phyloP scores from a whole-genome alignment of 2,329 filamentous ascomycete genomes.

The Blastomyces emzantsi region DNA sequence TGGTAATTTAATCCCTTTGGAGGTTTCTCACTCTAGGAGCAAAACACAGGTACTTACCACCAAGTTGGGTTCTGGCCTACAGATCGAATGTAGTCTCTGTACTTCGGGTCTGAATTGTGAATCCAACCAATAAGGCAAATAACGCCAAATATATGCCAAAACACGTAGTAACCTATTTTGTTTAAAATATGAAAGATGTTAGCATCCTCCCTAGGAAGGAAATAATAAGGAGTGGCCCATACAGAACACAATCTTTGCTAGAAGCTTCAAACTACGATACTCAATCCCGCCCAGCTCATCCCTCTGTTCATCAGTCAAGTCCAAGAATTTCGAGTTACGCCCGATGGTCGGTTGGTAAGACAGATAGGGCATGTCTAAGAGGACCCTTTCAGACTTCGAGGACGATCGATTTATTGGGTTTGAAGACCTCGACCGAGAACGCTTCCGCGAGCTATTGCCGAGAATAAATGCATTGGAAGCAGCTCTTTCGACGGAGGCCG shows the following conservation, averaged over 20 bases:
- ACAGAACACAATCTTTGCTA: slow-evolving; percentile 39
- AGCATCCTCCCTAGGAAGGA: background rate
- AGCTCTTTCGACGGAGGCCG: slow-evolving; percentile 32
- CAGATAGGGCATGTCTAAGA: slow-evolving; percentile 31
- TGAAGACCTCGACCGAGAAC: slow-evolving; percentile 11
- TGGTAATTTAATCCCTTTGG: background rate
- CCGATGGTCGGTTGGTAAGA: slow-evolving; percentile 39
- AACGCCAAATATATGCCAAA: slow-evolving; percentile 40
- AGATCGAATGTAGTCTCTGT: slow-evolving; percentile 31
- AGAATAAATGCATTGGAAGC: slow-evolving; percentile 36
- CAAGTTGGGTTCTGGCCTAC: slow-evolving; percentile 37
- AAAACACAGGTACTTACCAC: slow-evolving; percentile 34
- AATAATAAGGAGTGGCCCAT: slow-evolving; percentile 23
- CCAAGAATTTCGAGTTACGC: slow-evolving; percentile 41
- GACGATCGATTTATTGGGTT: slow-evolving; percentile 9
- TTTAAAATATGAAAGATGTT: background rate
- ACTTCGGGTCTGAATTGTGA: slow-evolving; percentile 32
- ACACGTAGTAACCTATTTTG: slow-evolving; percentile 37
- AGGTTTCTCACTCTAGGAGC: background rate
- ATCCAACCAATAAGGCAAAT: slow-evolving; percentile 44
- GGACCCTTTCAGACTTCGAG: slow-evolving; percentile 16
- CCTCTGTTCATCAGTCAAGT: slow-evolving; percentile 35
- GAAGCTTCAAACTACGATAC: slow-evolving; percentile 42
- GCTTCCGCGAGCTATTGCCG: slow-evolving; percentile 17
- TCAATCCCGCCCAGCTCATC: slow-evolving; percentile 45